Evolutionary conservation across 1,284 basidiomycete genomes (phyloP), one percentile per base, ranked within the genome.

Genomic region (Bjerkandera adusta): DNA sequence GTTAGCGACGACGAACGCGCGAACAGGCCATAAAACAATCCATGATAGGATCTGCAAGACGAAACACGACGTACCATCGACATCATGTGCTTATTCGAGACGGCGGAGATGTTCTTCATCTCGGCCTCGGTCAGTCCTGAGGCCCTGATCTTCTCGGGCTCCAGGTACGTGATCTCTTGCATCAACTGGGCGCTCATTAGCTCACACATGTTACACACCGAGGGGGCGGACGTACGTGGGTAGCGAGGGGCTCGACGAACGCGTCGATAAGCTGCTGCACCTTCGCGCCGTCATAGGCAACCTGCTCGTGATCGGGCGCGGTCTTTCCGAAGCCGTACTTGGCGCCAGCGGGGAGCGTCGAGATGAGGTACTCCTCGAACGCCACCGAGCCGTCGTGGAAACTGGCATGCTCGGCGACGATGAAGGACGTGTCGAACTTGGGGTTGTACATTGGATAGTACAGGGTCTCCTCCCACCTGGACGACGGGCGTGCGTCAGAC

Each of bases 141-240:
- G 5, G 49, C 54, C 11, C 44, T 29, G 13, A 53, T 21, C 29
- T 53, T 55, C 18, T 40, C 44, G 2, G 54, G 49, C 30, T 55
- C 49, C 10, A 55, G 44, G 42, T 53, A 53, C 8, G 34, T 46
- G 25, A 55, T 49, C 36, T 55, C 54, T 32, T 55, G 51, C 32
- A 47, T 43, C 16, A 55, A 46, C 50, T 55, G 43, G 7, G 10
- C 12, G n/a, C 22, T 15, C 12, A n/a, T 15, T 3, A 15, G 7
- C 16, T 20, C 24, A 26, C 24, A 13, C 35, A 30, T 13, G 11
- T 12, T 8, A 8, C 18, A 20, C 24, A 33, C 8, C 24, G 33
- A 26, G 5, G 37, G 15, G 24, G n/a, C 13, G 25, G 4, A 46
- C 53, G 18, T 26, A 55, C 53, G 34, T 55, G 54, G 15, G 29